A percentile compares a stretch with the other conserved stretches of the same genome.
Conservation (phyloP, 805 yeast genomes). For the Suhomyces sp. region DNA sequence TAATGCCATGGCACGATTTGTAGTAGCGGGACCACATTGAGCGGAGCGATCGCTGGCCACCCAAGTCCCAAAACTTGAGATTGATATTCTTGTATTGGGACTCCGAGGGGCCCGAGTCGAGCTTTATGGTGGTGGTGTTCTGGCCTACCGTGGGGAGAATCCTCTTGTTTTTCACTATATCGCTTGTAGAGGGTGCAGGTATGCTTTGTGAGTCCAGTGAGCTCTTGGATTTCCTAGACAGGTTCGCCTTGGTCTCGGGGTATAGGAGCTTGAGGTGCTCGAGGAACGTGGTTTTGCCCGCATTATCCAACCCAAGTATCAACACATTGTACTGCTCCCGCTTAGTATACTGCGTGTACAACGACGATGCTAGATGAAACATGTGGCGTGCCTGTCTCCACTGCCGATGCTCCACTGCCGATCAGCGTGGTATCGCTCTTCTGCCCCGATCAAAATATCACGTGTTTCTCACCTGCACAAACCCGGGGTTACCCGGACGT, state of each 20-base stretch:
- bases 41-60: conserved; percentile 88
- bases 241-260: conserved; percentile 20
- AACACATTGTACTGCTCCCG: conserved; percentile 50
- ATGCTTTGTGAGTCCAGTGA: conserved; percentile 4
- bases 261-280: conserved; percentile 41
- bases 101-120: conserved; percentile 35
- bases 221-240: conserved; percentile 8
- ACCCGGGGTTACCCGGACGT: conserved; percentile 6
- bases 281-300: conserved; percentile 74
- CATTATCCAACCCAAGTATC: conserved; percentile 89
- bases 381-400: conserved; percentile 13
- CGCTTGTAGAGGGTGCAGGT: conserved; percentile 15
- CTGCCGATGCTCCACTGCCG: not conserved
- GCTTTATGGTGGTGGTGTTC: conserved; percentile 52
- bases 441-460: not conserved
- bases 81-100: conserved; percentile 41
- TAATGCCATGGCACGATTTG: conserved; percentile 82
- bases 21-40: conserved; percentile 87
- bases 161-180: conserved; percentile 44
- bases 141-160: conserved; percentile 95
- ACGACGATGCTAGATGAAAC: conserved; percentile 45
- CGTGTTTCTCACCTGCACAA: not conserved
- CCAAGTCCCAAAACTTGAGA: conserved; percentile 92
- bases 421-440: not conserved
- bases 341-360: conserved; percentile 44